Base-by-base conservation (phyloP, 2,329 filamentous ascomycete genomes). In the Claviceps monticola region DNA sequence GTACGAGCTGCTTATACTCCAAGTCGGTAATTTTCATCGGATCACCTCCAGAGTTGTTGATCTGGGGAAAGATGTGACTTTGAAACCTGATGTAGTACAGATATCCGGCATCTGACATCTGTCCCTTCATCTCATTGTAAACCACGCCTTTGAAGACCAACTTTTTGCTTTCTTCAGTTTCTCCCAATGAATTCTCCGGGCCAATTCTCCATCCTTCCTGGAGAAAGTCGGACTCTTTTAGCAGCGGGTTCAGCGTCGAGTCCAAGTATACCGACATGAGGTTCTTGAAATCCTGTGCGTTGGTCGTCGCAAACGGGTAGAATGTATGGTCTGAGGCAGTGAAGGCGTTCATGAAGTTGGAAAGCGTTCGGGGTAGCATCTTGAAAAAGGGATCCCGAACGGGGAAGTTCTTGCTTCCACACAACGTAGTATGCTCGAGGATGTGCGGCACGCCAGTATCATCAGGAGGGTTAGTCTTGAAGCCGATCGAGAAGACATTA, bases 281-380 rank as follows among this genome's bases (percentile, higher is more conserved):
- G 63, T 98, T 98, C 68, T 86, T 86, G 68, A 93, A 98, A 62
- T 98, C 93, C 66, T 95, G 88, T 19, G 81, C 75, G 62, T 98
- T 98, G 23, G 93, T 98, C 2, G 93, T 98, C 52, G 93, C 90
- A 67, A 98, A 98, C 2, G 93, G 93, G 64, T 98, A 98, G 59
- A 88, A 95, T 11, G 93, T 98, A 66, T 98, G 90, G 63, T 97
- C 91, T 21, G 89, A 86, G 26, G 90, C 89, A 43, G 93, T 98
- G 65, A 97, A 95, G 55, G 93, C 93, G 67, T 98, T 98, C 93
- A 98, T 98, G 65, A 96, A 98, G 69, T 97, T 98, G 57, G 93
- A 96, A n/a, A 98, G 77, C 5, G 93, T 96, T 60, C 93, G 83
- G 21, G 93, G 93, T 26, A 98, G 79, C 93, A 98, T 98, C 78